These are phyloP conservation scores for Lactarius deliciosus DNA, from an alignment of 768 basidiomycete species.

Conservation along the genomic window DNA sequence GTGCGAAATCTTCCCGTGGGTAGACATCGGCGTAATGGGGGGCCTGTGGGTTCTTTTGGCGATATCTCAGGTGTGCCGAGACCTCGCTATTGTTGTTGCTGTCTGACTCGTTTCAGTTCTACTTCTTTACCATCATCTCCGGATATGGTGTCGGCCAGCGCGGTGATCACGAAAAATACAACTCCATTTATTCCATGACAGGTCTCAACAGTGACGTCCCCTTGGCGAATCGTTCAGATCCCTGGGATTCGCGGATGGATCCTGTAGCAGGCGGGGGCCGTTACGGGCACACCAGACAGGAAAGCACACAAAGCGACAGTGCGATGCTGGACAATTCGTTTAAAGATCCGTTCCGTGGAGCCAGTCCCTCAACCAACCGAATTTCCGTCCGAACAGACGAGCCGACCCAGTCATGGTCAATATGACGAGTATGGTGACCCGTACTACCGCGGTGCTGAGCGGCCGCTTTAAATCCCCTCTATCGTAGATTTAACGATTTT, in stretches of 20 bases:
- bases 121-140: constrained; percentile 48
- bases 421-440: constrained; percentile 35
- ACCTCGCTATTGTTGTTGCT: constrained; percentile 35
- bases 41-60: constrained; percentile 81
- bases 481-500: background rate
- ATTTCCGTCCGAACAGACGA: background rate
- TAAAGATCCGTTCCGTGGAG: constrained; percentile 7
- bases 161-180: constrained; percentile 78
- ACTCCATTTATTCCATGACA: constrained; percentile 62
- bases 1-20: constrained; percentile 91
- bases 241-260: constrained; percentile 63
- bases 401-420: background rate
- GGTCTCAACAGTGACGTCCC: constrained; percentile 59
- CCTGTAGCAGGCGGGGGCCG: constrained; percentile 19
- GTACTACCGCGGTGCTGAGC: constrained; percentile 33
- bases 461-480: background rate
- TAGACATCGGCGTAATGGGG: constrained; percentile 88
- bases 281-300: constrained; percentile 22
- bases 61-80: constrained; percentile 64
- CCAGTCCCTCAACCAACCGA: constrained; percentile 4
- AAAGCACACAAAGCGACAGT: constrained; percentile 27
- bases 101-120: constrained; percentile 43
- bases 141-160: constrained; percentile 74
- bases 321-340: constrained; percentile 21
- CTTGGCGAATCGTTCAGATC: constrained; percentile 60